These are phyloP conservation scores for Aspergillus sojae DNA, from an alignment of 2,329 filamentous ascomycete species.

Conservation along the genomic window DNA sequence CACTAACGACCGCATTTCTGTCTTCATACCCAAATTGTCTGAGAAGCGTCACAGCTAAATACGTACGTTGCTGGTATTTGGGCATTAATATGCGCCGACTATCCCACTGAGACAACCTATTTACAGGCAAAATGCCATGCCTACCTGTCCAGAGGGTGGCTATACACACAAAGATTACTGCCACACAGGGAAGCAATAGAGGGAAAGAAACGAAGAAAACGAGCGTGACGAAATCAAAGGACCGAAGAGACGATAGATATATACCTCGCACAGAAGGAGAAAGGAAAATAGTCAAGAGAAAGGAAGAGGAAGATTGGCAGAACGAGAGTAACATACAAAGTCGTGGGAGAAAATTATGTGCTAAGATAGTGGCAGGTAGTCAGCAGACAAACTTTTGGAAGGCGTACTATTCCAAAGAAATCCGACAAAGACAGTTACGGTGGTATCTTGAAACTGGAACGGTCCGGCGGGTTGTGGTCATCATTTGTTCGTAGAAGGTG, in stretches of 20 bases:
- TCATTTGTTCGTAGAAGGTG: conserved; percentile 11
- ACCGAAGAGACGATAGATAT: conserved; percentile 14
- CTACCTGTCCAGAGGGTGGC: conserved; percentile 8
- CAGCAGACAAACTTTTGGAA: conserved; percentile 9
- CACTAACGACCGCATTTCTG: neutral
- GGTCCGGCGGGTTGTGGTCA: conserved; percentile 1
- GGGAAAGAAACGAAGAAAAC: neutral
- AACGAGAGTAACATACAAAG: conserved; percentile 10
- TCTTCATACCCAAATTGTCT: neutral
- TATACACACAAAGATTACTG: conserved; percentile 6
- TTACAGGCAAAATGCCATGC: conserved; percentile 19
- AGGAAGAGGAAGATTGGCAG: neutral
- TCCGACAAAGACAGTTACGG: conserved; percentile 7
- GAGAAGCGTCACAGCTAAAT: neutral
- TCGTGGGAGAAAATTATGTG: conserved; percentile 2
- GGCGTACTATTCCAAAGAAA: conserved; percentile 14
- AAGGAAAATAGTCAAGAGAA: conserved; percentile 7
- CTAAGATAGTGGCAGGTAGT: neutral
- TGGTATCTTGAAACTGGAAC: conserved; percentile 1
- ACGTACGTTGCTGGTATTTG: conserved; percentile 3
- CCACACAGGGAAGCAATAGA: conserved; percentile 15
- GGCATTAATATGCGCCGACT: conserved; percentile 1
- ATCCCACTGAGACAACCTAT: conserved; percentile 14
- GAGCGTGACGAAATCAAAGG: neutral
- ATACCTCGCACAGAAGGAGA: conserved; percentile 12